Evolutionary conservation across 2,329 filamentous ascomycete species (phyloP).

Genomic region (Penicillium hordei): DNA sequence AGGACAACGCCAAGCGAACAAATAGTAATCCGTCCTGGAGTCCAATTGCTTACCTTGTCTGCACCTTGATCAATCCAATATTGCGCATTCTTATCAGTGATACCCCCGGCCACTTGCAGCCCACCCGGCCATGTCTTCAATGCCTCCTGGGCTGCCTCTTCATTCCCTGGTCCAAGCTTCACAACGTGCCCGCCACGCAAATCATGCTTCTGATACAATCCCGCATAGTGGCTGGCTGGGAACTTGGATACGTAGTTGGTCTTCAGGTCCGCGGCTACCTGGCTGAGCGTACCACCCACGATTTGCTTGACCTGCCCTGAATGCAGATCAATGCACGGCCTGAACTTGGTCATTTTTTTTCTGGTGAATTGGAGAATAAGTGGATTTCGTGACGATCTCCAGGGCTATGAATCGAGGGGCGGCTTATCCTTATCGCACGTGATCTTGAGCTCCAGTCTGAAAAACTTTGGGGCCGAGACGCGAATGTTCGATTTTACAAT

Average conservation of each 20-base stretch:
- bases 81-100: slow-evolving; percentile 78
- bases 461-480: slow-evolving; percentile 22
- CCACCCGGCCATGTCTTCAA: slow-evolving; percentile 74
- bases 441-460: slow-evolving; percentile 20
- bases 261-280: slow-evolving; percentile 64
- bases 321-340: slow-evolving; percentile 96
- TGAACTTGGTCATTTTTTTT: slow-evolving; percentile 78
- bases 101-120: slow-evolving; percentile 91
- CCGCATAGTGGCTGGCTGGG: slow-evolving; percentile 76
- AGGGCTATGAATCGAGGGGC: slow-evolving; percentile 13
- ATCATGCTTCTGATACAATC: slow-evolving; percentile 72
- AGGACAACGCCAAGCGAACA: neutral
- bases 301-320: slow-evolving; percentile 99
- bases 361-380: slow-evolving; percentile 7
- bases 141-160: slow-evolving; percentile 74
- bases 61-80: slow-evolving; percentile 87
- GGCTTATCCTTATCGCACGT: slow-evolving; percentile 41
- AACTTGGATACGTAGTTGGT: slow-evolving; percentile 91
- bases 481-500: neutral
- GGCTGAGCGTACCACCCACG: slow-evolving; percentile 86
- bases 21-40: slow-evolving; percentile 1
- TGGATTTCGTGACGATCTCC: slow-evolving; percentile 1
- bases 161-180: slow-evolving; percentile 89
- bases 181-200: slow-evolving; percentile 88
- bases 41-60: slow-evolving; percentile 67